Evolutionary conservation across 2,329 filamentous ascomycete species (phyloP).

Genomic region (Alternaria infectoria): DNA sequence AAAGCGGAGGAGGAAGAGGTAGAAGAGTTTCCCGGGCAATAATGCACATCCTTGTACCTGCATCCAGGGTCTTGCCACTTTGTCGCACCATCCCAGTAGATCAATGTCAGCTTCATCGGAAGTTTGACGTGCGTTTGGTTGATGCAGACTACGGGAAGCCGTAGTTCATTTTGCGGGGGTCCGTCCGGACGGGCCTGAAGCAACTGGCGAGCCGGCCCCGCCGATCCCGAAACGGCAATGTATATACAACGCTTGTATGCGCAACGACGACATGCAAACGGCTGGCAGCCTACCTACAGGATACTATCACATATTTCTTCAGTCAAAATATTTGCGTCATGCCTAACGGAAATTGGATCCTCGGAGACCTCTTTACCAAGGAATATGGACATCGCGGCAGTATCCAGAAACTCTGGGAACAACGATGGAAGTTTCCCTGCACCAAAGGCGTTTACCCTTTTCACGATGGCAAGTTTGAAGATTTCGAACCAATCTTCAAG

Average conservation of each 20-base stretch:
- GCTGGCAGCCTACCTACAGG: neutral
- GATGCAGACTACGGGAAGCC: neutral
- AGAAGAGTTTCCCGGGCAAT: neutral
- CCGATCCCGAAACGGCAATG: constrained; percentile 21
- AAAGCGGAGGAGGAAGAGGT: constrained; percentile 10
- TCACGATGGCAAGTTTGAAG: constrained; percentile 71
- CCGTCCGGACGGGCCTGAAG: constrained; percentile 20
- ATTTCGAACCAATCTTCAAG: constrained; percentile 68
- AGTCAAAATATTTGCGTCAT: constrained; percentile 7
- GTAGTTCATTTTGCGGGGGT: constrained; percentile 21
- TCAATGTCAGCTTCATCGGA: neutral
- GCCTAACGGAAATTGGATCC: constrained; percentile 42
- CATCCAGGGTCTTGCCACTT: neutral
- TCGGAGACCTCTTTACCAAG: constrained; percentile 46
- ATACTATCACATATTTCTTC: neutral
- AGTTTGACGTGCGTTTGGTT: neutral
- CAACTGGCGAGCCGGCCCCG: constrained; percentile 28
- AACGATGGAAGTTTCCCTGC: constrained; percentile 45
- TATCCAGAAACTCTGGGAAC: constrained; percentile 43
- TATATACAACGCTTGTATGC: constrained; percentile 9
- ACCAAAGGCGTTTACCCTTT: constrained; percentile 68
- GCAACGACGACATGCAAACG: neutral
- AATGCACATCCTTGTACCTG: neutral
- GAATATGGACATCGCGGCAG: constrained; percentile 45
- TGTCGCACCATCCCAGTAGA: constrained; percentile 1